Conservation (phyloP, 2,329 filamentous ascomycete genomes). For the Bretziella fagacearum region DNA sequence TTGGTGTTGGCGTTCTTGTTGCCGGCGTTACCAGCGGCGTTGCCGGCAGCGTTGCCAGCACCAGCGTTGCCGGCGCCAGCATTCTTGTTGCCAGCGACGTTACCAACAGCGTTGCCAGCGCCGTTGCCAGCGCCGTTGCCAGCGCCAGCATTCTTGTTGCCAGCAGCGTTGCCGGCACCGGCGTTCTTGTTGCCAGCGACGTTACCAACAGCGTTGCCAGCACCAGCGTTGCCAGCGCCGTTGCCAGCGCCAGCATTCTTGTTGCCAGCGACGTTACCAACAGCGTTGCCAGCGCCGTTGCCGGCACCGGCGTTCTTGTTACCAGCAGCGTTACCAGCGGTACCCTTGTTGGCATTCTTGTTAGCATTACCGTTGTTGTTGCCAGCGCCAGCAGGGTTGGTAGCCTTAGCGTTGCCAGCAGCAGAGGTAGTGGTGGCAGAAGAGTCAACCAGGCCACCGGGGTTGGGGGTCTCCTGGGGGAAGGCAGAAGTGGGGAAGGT, state of each 20-base stretch:
- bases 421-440: conserved; percentile 13
- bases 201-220: conserved; percentile 4
- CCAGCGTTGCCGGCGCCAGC: background rate
- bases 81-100: background rate
- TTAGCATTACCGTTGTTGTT: conserved; percentile 14
- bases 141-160: background rate
- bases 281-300: conserved; percentile 6
- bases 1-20: background rate
- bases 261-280: background rate
- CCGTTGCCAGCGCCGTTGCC: background rate
- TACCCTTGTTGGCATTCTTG: conserved; percentile 11
- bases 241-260: background rate
- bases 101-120: conserved; percentile 5
- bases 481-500: conserved; percentile 20
- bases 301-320: background rate
- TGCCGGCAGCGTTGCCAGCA: background rate
- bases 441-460: conserved; percentile 14
- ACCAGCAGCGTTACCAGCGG: background rate
- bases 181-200: background rate
- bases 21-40: conserved; percentile 1
- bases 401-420: conserved; percentile 1
- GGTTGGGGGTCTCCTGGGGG: conserved; percentile 22
- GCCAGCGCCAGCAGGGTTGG: conserved; percentile 13
- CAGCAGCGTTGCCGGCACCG: background rate
- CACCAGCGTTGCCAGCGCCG: background rate